Conservation (phyloP, 371 early-diverging fungal species). For the Circinella minor region DNA sequence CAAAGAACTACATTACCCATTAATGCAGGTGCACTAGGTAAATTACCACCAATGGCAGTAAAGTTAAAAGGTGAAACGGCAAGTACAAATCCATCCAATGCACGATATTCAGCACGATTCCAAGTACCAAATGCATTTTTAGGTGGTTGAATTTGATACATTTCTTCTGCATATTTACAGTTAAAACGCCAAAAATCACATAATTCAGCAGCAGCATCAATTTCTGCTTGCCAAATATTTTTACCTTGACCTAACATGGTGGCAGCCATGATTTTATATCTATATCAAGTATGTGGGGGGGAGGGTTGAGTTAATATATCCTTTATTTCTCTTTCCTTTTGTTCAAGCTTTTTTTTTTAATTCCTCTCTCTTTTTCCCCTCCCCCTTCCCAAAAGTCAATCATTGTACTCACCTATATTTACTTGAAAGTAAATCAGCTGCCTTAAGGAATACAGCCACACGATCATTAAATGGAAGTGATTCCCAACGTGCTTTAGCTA, state of each 20-base stretch:
- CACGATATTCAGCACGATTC: conserved; percentile 97
- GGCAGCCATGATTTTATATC: conserved; percentile 93
- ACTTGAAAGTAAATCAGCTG: conserved; percentile 89
- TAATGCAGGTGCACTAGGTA: conserved; percentile 92
- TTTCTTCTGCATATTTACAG: conserved; percentile 92
- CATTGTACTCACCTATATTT: conserved; percentile 81
- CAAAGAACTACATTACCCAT: conserved; percentile 98
- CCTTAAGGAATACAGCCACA: conserved; percentile 96
- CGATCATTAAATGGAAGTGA: conserved; percentile 94
- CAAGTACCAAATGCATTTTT: conserved; percentile 86
- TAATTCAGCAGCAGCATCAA: conserved; percentile 95
- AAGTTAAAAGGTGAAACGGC: conserved; percentile 99
- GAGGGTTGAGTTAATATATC: too few relatives aligned
- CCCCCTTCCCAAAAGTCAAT: background rate
- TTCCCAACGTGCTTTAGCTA: conserved; percentile 90
- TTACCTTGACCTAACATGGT: conserved; percentile 99
- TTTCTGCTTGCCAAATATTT: conserved; percentile 99
- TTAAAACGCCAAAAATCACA: conserved; percentile 97
- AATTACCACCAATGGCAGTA: conserved; percentile 98
- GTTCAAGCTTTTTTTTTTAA: background rate
- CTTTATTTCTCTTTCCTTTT: background rate
- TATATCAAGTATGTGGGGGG: background rate
- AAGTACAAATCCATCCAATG: conserved; percentile 95
- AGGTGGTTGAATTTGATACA: conserved; percentile 93
- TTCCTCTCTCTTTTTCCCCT: background rate